Evolutionary conservation across 2,329 filamentous ascomycete genomes (phyloP).

Genomic region (Aureobasidium sp.): DNA sequence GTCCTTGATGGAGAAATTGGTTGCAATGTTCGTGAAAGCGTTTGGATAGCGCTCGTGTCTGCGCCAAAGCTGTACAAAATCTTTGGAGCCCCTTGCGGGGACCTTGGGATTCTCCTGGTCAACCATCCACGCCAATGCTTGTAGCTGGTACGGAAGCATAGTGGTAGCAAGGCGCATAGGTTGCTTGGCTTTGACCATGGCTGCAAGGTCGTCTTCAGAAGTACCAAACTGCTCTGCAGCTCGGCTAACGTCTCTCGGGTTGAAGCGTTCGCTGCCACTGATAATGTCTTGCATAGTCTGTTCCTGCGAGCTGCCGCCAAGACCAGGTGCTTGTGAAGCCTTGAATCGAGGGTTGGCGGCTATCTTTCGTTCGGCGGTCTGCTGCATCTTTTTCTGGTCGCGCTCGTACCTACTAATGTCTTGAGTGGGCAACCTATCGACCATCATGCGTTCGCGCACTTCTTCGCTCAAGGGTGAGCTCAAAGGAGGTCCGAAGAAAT

Average conservation of each 20-base stretch:
- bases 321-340: slow-evolving; percentile 15
- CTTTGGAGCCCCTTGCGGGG: slow-evolving; percentile 51
- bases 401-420: slow-evolving; percentile 36
- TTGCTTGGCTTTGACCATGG: slow-evolving; percentile 65
- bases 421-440: slow-evolving; percentile 54
- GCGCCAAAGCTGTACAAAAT: slow-evolving; percentile 74
- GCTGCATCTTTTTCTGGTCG: slow-evolving; percentile 28
- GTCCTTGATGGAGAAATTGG: slow-evolving; percentile 54
- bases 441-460: slow-evolving; percentile 45
- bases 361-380: slow-evolving; percentile 22
- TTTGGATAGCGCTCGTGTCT: slow-evolving; percentile 33
- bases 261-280: slow-evolving; percentile 58
- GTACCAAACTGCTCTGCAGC: slow-evolving; percentile 64
- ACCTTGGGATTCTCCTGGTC: slow-evolving; percentile 65
- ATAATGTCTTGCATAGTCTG: slow-evolving; percentile 58
- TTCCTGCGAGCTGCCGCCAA: slow-evolving; percentile 29
- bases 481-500: slow-evolving; percentile 61
- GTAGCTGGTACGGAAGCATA: slow-evolving; percentile 71
- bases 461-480: slow-evolving; percentile 32
- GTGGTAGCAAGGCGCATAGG: slow-evolving; percentile 58
- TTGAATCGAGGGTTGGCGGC: slow-evolving; percentile 17
- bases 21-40: slow-evolving; percentile 62
- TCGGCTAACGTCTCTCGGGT: slow-evolving; percentile 57
- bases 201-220: slow-evolving; percentile 61
- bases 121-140: slow-evolving; percentile 77